These are phyloP conservation scores for Ulvella scutata DNA, from an alignment of 139 green algal genomes.

Conservation along the genomic window DNA sequence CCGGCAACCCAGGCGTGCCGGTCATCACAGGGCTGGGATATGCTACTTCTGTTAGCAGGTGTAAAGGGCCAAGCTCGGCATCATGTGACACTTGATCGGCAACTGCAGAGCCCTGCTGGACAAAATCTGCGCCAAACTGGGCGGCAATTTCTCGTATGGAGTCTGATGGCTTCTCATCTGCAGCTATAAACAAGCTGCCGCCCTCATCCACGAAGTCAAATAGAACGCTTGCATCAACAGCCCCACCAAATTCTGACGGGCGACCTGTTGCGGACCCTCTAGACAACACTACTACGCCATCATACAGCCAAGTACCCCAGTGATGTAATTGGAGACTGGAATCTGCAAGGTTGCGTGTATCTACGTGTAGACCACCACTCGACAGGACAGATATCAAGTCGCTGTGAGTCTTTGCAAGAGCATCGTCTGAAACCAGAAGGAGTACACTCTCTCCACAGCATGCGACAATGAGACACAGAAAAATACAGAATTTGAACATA, in stretches of 20 bases:
- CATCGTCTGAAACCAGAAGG: neutral
- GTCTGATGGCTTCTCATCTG: neutral
- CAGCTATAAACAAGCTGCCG: neutral
- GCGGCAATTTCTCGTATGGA: neutral
- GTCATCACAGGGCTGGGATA: neutral
- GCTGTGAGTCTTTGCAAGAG: neutral
- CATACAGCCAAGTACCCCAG: neutral
- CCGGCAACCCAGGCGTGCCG: neutral
- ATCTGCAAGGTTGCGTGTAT: neutral
- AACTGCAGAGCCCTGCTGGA: neutral
- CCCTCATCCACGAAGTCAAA: neutral
- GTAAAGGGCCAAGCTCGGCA: neutral
- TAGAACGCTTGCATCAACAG: neutral
- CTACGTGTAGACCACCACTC: neutral
- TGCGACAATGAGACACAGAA: neutral
- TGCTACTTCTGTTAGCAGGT: neutral
- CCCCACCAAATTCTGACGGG: neutral
- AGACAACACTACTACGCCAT: neutral
- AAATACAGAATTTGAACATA: too few relatives aligned
- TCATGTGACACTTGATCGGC: neutral
- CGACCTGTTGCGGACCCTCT: too few relatives aligned
- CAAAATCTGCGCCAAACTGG: neutral
- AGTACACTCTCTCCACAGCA: neutral
- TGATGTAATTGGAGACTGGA: neutral
- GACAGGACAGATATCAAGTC: neutral